phyloP scores from a whole-genome alignment of 352 stramenopile genomes.

The Phytophthora tentaculata region DNA sequence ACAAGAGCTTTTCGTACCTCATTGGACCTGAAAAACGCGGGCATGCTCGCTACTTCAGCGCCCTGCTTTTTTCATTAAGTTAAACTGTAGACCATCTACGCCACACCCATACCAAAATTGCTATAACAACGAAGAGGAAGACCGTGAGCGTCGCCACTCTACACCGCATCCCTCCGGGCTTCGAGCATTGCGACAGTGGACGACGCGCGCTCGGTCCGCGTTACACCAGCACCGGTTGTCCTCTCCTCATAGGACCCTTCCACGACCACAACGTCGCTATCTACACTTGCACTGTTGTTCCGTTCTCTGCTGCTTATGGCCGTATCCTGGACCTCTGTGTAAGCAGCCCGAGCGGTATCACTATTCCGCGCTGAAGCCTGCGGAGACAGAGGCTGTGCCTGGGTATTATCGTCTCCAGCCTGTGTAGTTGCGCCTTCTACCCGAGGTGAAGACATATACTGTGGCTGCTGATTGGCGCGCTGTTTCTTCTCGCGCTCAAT shows the following conservation, averaged over 20 bases:
- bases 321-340: constrained; percentile 26
- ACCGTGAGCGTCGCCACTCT: constrained; percentile 3
- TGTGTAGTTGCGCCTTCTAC: constrained; percentile 13
- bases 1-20: too few relatives aligned
- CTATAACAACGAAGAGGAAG: constrained; percentile 13
- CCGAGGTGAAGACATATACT: constrained; percentile 34
- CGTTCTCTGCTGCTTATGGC: constrained; percentile 4
- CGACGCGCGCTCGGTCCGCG: constrained; percentile 10
- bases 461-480: constrained; percentile 26
- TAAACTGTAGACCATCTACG: constrained; percentile 30
- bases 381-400: constrained; percentile 9
- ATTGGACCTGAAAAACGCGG: too few relatives aligned
- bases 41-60: too few relatives aligned
- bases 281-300: constrained; percentile 18
- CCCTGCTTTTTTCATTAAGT: constrained; percentile 24
- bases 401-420: constrained; percentile 5
- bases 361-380: constrained; percentile 13
- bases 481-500: constrained; percentile 71
- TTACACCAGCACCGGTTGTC: constrained; percentile 11
- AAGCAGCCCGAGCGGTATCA: constrained; percentile 19
- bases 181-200: constrained; percentile 33
- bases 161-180: constrained; percentile 19
- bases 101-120: constrained; percentile 13
- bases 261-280: constrained; percentile 22
- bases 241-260: constrained; percentile 31